These are phyloP conservation scores for Kwoniella sp. DNA, from an alignment of 768 basidiomycete genomes.

Conservation along the genomic window DNA sequence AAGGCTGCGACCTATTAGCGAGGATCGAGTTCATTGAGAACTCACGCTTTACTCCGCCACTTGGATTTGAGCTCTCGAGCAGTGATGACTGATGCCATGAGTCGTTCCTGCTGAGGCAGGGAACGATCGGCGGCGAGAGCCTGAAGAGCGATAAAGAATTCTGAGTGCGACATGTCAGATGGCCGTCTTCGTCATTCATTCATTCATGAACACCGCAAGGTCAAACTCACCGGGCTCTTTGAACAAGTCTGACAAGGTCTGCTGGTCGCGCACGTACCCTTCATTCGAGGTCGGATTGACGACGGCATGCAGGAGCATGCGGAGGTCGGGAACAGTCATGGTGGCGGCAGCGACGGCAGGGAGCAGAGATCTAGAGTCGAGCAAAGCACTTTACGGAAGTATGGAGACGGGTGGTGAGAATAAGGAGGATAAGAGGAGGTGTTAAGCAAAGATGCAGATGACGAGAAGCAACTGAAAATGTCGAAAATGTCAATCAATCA, in stretches of 20 bases:
- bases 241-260: constrained; percentile 40
- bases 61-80: constrained; percentile 54
- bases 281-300: constrained; percentile 39
- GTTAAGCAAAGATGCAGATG: too few species aligned
- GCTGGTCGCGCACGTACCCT: constrained; percentile 40
- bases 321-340: constrained; percentile 20
- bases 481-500: too few species aligned
- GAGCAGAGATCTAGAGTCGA: too few species aligned
- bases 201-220: too few species aligned
- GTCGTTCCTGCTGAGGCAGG: constrained; percentile 41
- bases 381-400: neutral
- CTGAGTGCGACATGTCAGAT: constrained; percentile 21
- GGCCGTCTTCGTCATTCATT: too few species aligned
- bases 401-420: too few species aligned
- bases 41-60: constrained; percentile 54
- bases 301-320: constrained; percentile 35
- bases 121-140: constrained; percentile 39
- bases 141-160: constrained; percentile 48
- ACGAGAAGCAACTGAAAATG: too few species aligned
- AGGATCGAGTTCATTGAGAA: neutral
- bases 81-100: constrained; percentile 48
- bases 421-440: too few species aligned
- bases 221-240: constrained; percentile 49
- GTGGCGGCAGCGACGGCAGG: too few species aligned
- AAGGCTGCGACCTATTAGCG: constrained; percentile 19